phyloP scores from a whole-genome alignment of 2,329 filamentous ascomycete species.

The Ophiostoma piceae region DNA sequence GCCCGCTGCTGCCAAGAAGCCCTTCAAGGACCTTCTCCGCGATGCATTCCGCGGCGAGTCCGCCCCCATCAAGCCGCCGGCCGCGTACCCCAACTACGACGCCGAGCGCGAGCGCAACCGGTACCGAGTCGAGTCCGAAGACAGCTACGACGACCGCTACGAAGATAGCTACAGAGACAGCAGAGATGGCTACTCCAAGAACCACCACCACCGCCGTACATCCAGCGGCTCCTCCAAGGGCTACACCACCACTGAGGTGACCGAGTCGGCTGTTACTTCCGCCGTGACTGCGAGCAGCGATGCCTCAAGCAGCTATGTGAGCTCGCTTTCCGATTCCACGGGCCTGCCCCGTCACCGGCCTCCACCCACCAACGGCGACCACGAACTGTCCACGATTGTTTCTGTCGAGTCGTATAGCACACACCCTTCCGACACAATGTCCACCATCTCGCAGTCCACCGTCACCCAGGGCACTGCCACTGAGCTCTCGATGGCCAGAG shows the following conservation, averaged over 20 bases:
- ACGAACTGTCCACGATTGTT: constrained; percentile 54
- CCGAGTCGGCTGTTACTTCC: constrained; percentile 33
- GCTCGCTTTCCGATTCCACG: constrained; percentile 26
- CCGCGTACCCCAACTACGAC: constrained; percentile 43
- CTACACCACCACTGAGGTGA: constrained; percentile 22
- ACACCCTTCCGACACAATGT: constrained; percentile 47
- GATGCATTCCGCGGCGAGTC: constrained; percentile 62
- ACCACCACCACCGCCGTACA: constrained; percentile 29
- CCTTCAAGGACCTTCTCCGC: constrained; percentile 54
- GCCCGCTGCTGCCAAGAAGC: constrained; percentile 40
- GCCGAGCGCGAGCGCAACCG: constrained; percentile 28
- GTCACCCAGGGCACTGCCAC: constrained; percentile 49
- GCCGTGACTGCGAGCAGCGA: constrained; percentile 27
- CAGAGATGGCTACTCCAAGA: constrained; percentile 27
- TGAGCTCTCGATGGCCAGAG: constrained; percentile 42
- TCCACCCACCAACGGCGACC: constrained; percentile 51
- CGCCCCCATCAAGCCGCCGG: constrained; percentile 39
- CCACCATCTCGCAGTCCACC: constrained; percentile 46
- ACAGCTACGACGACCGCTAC: constrained; percentile 27
- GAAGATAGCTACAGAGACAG: neutral
- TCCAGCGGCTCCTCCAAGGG: constrained; percentile 33
- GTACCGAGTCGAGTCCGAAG: constrained; percentile 7
- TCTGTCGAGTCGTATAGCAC: constrained; percentile 48
- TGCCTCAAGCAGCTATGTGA: constrained; percentile 24
- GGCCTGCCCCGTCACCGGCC: constrained; percentile 32